phyloP scores from a whole-genome alignment of 2,329 filamentous ascomycete species.

The Beauveria rudraprayagi region DNA sequence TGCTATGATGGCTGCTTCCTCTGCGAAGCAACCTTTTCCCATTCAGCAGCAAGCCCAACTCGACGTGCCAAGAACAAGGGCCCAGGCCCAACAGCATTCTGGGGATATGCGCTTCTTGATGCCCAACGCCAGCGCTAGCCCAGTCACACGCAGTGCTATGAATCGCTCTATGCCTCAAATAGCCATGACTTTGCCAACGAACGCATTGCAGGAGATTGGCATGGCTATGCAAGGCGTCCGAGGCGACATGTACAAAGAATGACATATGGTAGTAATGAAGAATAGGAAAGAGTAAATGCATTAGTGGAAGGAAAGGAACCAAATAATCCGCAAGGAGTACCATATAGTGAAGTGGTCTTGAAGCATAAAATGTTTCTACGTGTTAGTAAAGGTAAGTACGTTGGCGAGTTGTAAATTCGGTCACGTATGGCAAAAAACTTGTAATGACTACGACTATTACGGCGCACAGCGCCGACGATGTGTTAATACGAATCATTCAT shows the following conservation, averaged over 20 bases:
- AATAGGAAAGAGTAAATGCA: slow-evolving; percentile 3
- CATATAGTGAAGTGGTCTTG: background rate
- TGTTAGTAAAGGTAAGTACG: background rate
- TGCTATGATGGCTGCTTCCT: slow-evolving; percentile 38
- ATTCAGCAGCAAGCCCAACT: slow-evolving; percentile 34
- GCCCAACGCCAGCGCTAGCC: slow-evolving; percentile 31
- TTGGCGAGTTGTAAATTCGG: background rate
- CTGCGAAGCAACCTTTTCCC: slow-evolving; percentile 28
- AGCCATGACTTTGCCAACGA: slow-evolving; percentile 33
- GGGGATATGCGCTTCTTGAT: slow-evolving; percentile 34
- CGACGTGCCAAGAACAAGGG: slow-evolving; percentile 35
- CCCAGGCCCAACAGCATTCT: slow-evolving; percentile 26
- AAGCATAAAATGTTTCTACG: background rate
- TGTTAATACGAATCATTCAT: slow-evolving; percentile 48
- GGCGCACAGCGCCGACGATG: slow-evolving; percentile 20
- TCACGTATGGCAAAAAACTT: background rate
- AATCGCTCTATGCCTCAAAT: slow-evolving; percentile 40
- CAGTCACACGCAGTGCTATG: slow-evolving; percentile 29
- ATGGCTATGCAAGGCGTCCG: slow-evolving; percentile 39
- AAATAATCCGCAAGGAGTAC: background rate
- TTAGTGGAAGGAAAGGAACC: background rate
- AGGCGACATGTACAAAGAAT: slow-evolving; percentile 47
- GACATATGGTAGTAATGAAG: slow-evolving; percentile 11
- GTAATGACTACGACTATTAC: slow-evolving; percentile 24
- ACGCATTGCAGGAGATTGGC: slow-evolving; percentile 35